Conservation (phyloP, 1,139 yeast species). For the Suhomyces choctaworum region DNA sequence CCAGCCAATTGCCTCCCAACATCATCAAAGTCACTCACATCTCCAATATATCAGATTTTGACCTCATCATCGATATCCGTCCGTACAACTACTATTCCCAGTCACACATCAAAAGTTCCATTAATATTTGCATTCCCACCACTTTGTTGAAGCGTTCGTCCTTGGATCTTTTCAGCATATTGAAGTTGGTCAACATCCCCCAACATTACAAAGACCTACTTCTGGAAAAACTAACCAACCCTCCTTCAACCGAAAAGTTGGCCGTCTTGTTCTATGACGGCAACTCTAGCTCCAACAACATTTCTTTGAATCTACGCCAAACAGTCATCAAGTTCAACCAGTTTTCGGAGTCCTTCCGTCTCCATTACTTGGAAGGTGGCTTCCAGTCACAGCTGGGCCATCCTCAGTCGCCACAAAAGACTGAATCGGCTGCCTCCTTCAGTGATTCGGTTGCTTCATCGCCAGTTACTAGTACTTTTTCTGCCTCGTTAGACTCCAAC, state of each 20-base stretch:
- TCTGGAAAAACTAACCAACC: constrained; percentile 13
- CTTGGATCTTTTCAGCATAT: constrained; percentile 30
- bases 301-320: constrained; percentile 43
- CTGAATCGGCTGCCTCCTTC: constrained; percentile 1
- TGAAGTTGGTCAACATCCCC: constrained; percentile 31
- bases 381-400: constrained; percentile 19
- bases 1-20: constrained; percentile 6
- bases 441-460: constrained; percentile 6
- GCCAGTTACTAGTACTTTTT: constrained; percentile 10
- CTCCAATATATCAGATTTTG: constrained; percentile 11
- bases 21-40: constrained; percentile 12
- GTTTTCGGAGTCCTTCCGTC: constrained; percentile 24
- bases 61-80: constrained; percentile 37
- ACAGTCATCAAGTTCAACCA: constrained; percentile 42
- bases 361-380: constrained; percentile 42
- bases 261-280: constrained; percentile 55
- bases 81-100: constrained; percentile 37
- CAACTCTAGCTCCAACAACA: constrained; percentile 24
- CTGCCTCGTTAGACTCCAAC: constrained; percentile 4
- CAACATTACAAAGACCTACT: constrained; percentile 20
- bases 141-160: constrained; percentile 42
- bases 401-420: constrained; percentile 5
- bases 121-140: constrained; percentile 44
- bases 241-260: constrained; percentile 12
- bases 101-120: constrained; percentile 29